phyloP scores from a whole-genome alignment of 2,329 filamentous ascomycete species.

The Thielaviopsis populi region DNA sequence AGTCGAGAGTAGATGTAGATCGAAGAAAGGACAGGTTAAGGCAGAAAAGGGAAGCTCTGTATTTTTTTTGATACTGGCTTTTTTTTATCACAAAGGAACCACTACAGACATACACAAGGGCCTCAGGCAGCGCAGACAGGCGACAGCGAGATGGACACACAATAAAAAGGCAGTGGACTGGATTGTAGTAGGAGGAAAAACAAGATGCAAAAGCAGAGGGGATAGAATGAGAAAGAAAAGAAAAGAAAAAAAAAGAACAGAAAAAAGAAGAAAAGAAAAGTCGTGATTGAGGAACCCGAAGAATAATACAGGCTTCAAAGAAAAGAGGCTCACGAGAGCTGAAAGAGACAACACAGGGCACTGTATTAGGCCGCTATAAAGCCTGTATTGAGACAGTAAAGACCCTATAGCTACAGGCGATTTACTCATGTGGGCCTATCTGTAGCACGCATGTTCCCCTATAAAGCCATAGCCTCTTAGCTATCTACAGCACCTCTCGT shows the following conservation, averaged over 20 bases:
- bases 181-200: background rate
- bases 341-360: too few relatives aligned
- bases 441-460: too few relatives aligned
- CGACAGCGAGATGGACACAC: background rate
- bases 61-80: background rate
- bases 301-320: background rate
- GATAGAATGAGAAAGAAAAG: background rate
- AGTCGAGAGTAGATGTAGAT: background rate
- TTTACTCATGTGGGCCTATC: too few relatives aligned
- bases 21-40: slow-evolving; percentile 14
- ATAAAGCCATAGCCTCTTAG: too few relatives aligned
- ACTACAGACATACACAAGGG: background rate
- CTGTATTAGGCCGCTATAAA: too few relatives aligned
- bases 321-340: background rate
- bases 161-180: slow-evolving; percentile 1
- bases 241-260: background rate
- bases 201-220: background rate
- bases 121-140: background rate
- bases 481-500: background rate
- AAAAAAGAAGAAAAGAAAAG: background rate
- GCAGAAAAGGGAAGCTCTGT: slow-evolving; percentile 9
- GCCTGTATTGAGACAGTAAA: background rate
- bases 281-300: background rate
- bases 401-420: too few relatives aligned
- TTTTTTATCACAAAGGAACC: slow-evolving; percentile 3